These are phyloP conservation scores for Sabuloglossum arenarium DNA, from an alignment of 495 filamentous ascomycete genomes.

Conservation along the genomic window DNA sequence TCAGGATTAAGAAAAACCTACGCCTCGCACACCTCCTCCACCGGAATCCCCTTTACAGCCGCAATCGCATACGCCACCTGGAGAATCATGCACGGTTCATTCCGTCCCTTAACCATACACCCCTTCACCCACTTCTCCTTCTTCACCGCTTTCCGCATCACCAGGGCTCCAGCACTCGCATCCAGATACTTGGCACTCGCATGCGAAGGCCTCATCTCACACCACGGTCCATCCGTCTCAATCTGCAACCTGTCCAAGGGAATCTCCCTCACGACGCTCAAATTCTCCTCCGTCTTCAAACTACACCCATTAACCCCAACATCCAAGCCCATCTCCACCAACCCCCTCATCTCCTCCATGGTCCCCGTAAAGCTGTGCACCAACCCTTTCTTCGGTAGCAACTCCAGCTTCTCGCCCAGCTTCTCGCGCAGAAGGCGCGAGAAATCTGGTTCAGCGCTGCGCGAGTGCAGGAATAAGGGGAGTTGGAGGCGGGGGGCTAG, in stretches of 20 bases:
- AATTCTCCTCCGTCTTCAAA: slow-evolving; percentile 78
- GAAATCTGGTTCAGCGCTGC: slow-evolving; percentile 69
- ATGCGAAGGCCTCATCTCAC: slow-evolving; percentile 33
- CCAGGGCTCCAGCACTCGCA: slow-evolving; percentile 22
- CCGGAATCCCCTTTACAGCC: slow-evolving; percentile 51
- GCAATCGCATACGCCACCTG: slow-evolving; percentile 78
- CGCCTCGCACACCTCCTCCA: slow-evolving; percentile 72
- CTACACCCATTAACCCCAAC: slow-evolving; percentile 83
- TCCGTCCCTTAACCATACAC: slow-evolving; percentile 71
- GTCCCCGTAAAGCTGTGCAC: slow-evolving; percentile 89
- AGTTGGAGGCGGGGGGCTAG: slow-evolving; percentile 59
- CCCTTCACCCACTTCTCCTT: slow-evolving; percentile 85
- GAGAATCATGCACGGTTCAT: slow-evolving; percentile 69
- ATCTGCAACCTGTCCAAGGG: slow-evolving; percentile 59
- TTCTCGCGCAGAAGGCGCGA: slow-evolving; percentile 35
- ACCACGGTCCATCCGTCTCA: slow-evolving; percentile 90
- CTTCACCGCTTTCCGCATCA: slow-evolving; percentile 44
- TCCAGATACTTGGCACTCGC: slow-evolving; percentile 28
- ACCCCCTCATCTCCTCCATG: slow-evolving; percentile 52
- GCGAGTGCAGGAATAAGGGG: slow-evolving; percentile 77
- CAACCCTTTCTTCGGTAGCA: slow-evolving; percentile 48
- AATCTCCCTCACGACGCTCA: slow-evolving; percentile 57
- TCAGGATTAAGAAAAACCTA: slow-evolving; percentile 18
- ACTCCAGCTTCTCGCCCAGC: slow-evolving; percentile 26
- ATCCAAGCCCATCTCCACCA: slow-evolving; percentile 58